Base-by-base conservation (phyloP, 768 basidiomycete genomes). In the Psilocybe subaeruginosa region DNA sequence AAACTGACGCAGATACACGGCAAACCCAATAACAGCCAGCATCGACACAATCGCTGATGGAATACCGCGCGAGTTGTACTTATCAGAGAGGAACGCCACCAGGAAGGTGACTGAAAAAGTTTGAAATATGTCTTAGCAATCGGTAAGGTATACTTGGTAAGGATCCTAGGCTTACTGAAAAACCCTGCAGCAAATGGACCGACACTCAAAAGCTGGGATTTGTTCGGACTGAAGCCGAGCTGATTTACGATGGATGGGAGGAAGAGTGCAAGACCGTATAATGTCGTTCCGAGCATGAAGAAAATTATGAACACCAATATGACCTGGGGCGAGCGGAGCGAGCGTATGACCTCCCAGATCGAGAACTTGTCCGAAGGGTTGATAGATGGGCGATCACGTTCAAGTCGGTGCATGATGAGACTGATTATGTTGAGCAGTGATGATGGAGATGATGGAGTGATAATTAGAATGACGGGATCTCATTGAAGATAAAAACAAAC, bases 161-260 rank as follows among this genome's bases (percentile, higher is more conserved):
- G 7, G 12, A 2, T 30, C 23, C 23, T 23, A 9, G 6, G 41
- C 76, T 19, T 50, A 78, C 77, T 66, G 54, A 75, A 67, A 60
- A 77, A 78, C 3, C 72, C 74, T 6, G 65, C 72, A 30, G 71
- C 77, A 53, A 77, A 78, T 1, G 77, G 77, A 1, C 75, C 75
- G 8, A 77, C 77, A 49, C 75, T 77, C 12, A 78, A 70, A 4
- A 78, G 55, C 58, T 78, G 77, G 8, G 73, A 70, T 56, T 69
- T 70, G 30, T 62, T 68, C 2, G 73, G 52, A 27, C 66, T 72
- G 60, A 77, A 77, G 0, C 74, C 74, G 3, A 77, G 67, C 55
- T 76, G 74, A n/a, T 71, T 73, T 19, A 78, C 72, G 52, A 76
- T 76, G 4, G 76, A 77, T 3, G 77, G 77, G 9, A 74, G 63